These are phyloP conservation scores for Penicillium sp. DNA, from an alignment of 2,329 filamentous ascomycete species.

Conservation along the genomic window DNA sequence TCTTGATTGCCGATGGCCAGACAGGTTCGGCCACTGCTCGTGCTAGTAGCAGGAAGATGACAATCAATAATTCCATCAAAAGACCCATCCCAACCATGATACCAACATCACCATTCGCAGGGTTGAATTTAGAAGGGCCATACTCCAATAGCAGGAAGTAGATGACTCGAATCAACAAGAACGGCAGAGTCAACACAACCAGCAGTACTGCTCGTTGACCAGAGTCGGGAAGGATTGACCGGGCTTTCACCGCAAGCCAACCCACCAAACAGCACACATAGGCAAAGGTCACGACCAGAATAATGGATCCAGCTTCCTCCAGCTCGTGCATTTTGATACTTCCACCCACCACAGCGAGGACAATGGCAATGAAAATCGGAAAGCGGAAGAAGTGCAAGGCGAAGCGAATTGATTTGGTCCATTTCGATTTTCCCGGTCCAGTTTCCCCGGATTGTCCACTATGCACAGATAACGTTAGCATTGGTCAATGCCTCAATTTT, in stretches of 20 bases:
- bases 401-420: slow-evolving; percentile 23
- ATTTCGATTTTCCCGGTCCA: slow-evolving; percentile 29
- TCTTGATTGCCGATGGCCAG: slow-evolving; percentile 1
- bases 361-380: slow-evolving; percentile 25
- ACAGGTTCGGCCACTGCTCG: slow-evolving; percentile 26
- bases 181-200: slow-evolving; percentile 20
- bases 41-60: slow-evolving; percentile 20
- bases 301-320: slow-evolving; percentile 19
- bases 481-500: not conserved
- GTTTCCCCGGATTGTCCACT: slow-evolving; percentile 30
- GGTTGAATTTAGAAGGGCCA: slow-evolving; percentile 20
- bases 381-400: slow-evolving; percentile 29
- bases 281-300: slow-evolving; percentile 25
- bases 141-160: slow-evolving; percentile 25
- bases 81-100: slow-evolving; percentile 26
- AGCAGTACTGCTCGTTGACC: slow-evolving; percentile 23
- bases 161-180: slow-evolving; percentile 24
- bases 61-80: slow-evolving; percentile 29
- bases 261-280: slow-evolving; percentile 24
- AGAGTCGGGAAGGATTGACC: slow-evolving; percentile 16
- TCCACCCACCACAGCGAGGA: slow-evolving; percentile 24
- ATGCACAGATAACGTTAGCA: not conserved
- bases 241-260: slow-evolving; percentile 22
- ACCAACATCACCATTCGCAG: slow-evolving; percentile 16
- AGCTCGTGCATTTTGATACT: slow-evolving; percentile 19